Percentiles rank a stretch among this genome's conserved stretches.
Evolutionary conservation across 208 protist genomes (phyloP).

Genomic region (Acanthamoeba sp.): DNA sequence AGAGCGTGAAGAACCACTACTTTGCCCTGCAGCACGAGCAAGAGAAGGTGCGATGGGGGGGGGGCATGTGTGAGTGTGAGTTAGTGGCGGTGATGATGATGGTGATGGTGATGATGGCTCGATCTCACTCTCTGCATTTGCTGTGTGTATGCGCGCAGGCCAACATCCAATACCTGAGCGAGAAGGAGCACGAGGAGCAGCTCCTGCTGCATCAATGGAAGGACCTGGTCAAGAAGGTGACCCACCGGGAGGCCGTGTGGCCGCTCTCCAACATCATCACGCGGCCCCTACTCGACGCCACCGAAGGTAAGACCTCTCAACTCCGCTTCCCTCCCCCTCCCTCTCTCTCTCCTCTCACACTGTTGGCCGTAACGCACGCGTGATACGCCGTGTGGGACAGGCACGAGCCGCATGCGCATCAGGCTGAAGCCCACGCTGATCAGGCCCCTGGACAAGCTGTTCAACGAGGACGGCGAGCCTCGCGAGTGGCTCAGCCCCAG

Average conservation of each 20-base stretch:
- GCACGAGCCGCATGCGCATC: constrained; percentile 28
- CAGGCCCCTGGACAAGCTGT: neutral
- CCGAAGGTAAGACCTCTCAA: constrained; percentile 11
- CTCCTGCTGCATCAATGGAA: constrained; percentile 64
- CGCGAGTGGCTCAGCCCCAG: neutral
- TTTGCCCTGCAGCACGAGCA: constrained; percentile 56
- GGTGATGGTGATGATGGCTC: too few species aligned
- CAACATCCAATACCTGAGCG: constrained; percentile 51
- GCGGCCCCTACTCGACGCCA: neutral
- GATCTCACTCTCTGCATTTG: too few species aligned
- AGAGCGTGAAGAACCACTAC: constrained; percentile 27
- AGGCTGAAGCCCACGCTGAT: constrained; percentile 56
- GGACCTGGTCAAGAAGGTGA: constrained; percentile 65
- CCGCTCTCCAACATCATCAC: neutral
- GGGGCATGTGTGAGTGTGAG: neutral
- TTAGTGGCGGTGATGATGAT: too few species aligned
- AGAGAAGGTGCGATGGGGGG: neutral
- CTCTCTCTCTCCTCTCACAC: neutral
- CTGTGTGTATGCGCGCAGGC: neutral
- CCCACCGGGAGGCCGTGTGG: constrained; percentile 48
- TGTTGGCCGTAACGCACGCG: neutral
- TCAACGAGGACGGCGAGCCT: neutral
- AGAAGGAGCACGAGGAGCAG: constrained; percentile 36
- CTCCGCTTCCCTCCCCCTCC: too few species aligned
- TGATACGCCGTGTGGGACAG: too few species aligned